Evolutionary conservation across 768 basidiomycete genomes (phyloP).

Genomic region (Collybia sordida): DNA sequence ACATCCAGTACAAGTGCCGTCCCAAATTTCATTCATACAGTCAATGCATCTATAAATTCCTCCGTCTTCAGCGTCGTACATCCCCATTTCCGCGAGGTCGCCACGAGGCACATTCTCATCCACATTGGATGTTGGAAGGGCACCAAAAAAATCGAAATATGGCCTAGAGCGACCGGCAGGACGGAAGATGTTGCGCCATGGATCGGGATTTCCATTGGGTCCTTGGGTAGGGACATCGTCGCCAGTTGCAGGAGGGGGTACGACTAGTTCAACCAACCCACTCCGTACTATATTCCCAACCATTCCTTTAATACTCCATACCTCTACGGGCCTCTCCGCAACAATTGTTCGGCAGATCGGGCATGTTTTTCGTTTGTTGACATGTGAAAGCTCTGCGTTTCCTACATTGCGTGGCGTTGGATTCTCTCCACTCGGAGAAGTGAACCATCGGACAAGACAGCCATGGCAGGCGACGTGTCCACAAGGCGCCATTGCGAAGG

Average conservation of each 20-base stretch:
- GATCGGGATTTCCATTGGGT: conserved; percentile 38
- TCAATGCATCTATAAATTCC: conserved; percentile 75
- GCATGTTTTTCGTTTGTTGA: conserved; percentile 64
- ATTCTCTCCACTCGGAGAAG: conserved; percentile 43
- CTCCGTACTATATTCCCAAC: conserved; percentile 53
- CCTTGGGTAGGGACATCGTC: conserved; percentile 19
- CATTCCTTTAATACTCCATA: conserved; percentile 72
- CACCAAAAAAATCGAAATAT: conserved; percentile 9
- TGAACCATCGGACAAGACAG: conserved; percentile 81
- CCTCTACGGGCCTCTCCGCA: conserved; percentile 61
- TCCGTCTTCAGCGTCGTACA: conserved; percentile 73
- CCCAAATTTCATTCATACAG: conserved; percentile 79
- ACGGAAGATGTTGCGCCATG: conserved; percentile 68
- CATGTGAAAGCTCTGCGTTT: conserved; percentile 30
- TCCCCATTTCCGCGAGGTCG: conserved; percentile 49
- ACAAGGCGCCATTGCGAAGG: conserved; percentile 74
- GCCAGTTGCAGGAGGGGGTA: conserved; percentile 15
- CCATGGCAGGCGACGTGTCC: conserved; percentile 71
- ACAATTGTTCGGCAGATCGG: conserved; percentile 71
- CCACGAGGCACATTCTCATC: conserved; percentile 19
- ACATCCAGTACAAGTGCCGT: conserved; percentile 63
- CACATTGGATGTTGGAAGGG: conserved; percentile 15
- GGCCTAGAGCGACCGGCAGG: conserved; percentile 19
- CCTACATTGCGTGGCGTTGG: conserved; percentile 22
- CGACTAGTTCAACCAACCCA: conserved; percentile 41